Base-by-base conservation (phyloP, 2,329 filamentous ascomycete species). In the Botryotinia globosa region DNA sequence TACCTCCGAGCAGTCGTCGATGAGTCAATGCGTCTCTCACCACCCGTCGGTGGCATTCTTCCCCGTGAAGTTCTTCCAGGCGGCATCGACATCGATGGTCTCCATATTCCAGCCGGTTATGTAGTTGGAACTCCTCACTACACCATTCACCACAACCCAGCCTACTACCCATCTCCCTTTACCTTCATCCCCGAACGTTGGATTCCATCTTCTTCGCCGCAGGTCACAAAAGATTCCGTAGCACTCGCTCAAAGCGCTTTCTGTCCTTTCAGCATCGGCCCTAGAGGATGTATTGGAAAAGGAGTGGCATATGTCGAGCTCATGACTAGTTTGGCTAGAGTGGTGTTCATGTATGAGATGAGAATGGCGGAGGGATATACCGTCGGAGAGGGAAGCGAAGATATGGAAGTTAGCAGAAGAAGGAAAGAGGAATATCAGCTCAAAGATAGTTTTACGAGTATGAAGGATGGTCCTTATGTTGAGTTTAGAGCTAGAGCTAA, bases 391-490 rank as follows among this genome's bases (percentile, higher is more conserved):
- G 87, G 88, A 9, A 82, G 81, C 62, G 76, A 80, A 4, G 83
- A 82, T 44, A 78, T 83, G 12, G 87, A 86, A 78, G 86, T 83
- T 82, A 89, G 89, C 0, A 83, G 89, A 63, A 85, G 89, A 72
- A 84, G 86, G 64, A 79, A 78, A 29, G 82, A 79, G 1, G 92
- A 94, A 84, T 92, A 90, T 81, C 91, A 93, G 83, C 83, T 93
- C 72, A 82, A 86, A 69, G 92, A 94, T 80, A 90, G 88, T 29
- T 94, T 94, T 81, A 92, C 91, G 45, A 92, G 90, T 77, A 84
- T 87, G 77, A 94, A 93, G 83, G 86, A 91, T 78, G 92, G 92
- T 0, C 89, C 90, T 0, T 85, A 92, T 82, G 83, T 93, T 72
- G 88, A 92, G 82, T 91, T 91, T 77, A 80, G 83, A 77, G 82